A percentile compares a stretch with the other conserved stretches of the same genome.
Conservation (phyloP, 2,329 filamentous ascomycete genomes). For the Talaromyces marneffei region DNA sequence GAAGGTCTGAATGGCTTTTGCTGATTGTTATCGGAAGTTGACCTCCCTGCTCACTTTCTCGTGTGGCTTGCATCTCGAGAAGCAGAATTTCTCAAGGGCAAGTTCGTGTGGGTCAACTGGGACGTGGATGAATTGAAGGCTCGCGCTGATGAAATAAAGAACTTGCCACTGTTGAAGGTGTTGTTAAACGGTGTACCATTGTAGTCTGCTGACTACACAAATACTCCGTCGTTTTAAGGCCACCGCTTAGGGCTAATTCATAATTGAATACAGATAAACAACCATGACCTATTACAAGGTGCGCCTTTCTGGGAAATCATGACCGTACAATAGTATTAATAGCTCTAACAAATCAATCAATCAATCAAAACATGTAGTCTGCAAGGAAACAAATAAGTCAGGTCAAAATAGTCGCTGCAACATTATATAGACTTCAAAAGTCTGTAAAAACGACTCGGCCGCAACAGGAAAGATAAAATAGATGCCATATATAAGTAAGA, state of each 20-base stretch:
- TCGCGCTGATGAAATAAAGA: not conserved
- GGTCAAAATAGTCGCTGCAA: not conserved
- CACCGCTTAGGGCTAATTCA: no score
- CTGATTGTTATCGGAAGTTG: not conserved
- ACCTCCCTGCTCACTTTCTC: not conserved
- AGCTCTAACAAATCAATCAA: no score
- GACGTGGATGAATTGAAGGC: not conserved
- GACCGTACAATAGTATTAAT: no score
- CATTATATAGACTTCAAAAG: no score
- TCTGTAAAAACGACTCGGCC: no score
- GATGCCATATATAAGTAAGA: not conserved
- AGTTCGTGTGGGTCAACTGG: not conserved
- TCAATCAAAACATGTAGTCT: no score
- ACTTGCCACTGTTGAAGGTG: not conserved
- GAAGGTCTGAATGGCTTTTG: not conserved
- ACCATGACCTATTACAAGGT: no score
- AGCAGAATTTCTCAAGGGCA: not conserved
- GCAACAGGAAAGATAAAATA: not conserved
- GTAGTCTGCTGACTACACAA: no score
- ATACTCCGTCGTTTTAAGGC: no score
- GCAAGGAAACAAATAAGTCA: no score
- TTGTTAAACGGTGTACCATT: not conserved
- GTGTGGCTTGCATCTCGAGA: not conserved
- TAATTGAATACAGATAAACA: no score
- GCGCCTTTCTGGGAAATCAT: no score